phyloP scores from a whole-genome alignment of 2,329 filamentous ascomycete species.

The Ophiostoma sp. region DNA sequence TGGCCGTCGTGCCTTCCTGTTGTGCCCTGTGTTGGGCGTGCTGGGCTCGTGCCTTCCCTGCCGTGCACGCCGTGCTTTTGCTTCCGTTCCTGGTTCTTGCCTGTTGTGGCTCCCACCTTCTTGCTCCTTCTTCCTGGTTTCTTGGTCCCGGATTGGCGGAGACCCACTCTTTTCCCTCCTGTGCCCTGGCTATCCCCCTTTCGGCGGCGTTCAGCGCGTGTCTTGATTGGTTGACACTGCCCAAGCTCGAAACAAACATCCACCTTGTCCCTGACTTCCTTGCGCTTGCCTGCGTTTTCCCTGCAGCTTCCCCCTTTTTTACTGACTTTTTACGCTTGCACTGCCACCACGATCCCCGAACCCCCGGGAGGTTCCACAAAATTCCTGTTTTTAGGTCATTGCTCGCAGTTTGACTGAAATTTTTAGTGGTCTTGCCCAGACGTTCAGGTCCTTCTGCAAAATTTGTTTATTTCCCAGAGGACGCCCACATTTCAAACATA shows the following conservation, averaged over 20 bases:
- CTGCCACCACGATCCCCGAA: conserved; percentile 7
- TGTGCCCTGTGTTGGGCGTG: neutral
- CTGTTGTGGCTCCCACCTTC: neutral
- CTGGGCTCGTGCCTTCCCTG: neutral
- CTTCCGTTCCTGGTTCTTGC: conserved; percentile 8
- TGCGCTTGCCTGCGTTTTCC: neutral
- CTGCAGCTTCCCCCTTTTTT: neutral
- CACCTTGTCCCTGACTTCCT: neutral
- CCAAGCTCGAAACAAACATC: conserved; percentile 14
- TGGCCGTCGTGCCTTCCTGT: neutral
- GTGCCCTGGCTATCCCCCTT: conserved; percentile 8
- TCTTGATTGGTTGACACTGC: neutral
- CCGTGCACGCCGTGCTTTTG: neutral
- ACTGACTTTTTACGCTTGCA: neutral
- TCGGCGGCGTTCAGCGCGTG: neutral
- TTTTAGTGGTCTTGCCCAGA: neutral
- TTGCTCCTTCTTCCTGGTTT: neutral
- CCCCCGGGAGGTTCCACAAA: neutral
- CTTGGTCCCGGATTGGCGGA: neutral
- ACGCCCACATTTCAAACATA: neutral
- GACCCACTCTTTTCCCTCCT: neutral
- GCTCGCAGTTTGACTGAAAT: neutral
- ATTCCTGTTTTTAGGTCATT: neutral
- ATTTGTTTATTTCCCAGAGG: neutral
- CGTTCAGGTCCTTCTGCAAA: neutral